phyloP scores from a whole-genome alignment of 805 yeast species.

The Cyberlindnera galapagoensis region DNA sequence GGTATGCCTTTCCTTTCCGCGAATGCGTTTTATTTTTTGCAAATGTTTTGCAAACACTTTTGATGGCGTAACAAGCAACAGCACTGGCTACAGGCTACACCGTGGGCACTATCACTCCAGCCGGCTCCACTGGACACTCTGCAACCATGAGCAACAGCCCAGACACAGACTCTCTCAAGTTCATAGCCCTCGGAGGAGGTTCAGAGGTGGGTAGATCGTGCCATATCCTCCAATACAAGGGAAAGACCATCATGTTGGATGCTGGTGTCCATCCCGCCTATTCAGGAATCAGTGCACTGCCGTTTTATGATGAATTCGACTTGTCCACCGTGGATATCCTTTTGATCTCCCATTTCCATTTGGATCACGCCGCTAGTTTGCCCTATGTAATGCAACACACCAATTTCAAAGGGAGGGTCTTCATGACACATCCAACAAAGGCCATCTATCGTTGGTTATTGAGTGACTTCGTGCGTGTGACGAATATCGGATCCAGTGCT shows the following conservation, averaged over 20 bases:
- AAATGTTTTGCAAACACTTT: too few relatives aligned
- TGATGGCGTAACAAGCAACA: too few relatives aligned
- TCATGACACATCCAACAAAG: constrained; percentile 99
- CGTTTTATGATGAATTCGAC: constrained; percentile 94
- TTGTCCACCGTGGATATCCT: constrained; percentile 79
- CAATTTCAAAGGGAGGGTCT: constrained; percentile 87
- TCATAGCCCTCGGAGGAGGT: constrained; percentile 95
- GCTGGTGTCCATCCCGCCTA: constrained; percentile 98
- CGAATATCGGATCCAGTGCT: constrained; percentile 44
- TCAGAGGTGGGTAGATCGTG: constrained; percentile 97
- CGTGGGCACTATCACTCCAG: too few relatives aligned
- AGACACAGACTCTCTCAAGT: constrained; percentile 42
- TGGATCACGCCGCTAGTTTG: constrained; percentile 96
- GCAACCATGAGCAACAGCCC: too few relatives aligned
- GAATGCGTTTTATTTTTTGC: too few relatives aligned
- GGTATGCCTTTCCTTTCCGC: too few relatives aligned
- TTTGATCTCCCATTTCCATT: constrained; percentile 89
- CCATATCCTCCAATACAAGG: constrained; percentile 86
- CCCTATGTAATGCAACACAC: constrained; percentile 99
- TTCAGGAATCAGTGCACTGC: constrained; percentile 83
- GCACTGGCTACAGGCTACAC: too few relatives aligned
- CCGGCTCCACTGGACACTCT: too few relatives aligned
- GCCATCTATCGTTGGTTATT: constrained; percentile 95
- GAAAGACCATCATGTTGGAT: constrained; percentile 92
- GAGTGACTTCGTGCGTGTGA: constrained; percentile 90